phyloP scores from a whole-genome alignment of 495 filamentous ascomycete species.

The Penicillium daleae region DNA sequence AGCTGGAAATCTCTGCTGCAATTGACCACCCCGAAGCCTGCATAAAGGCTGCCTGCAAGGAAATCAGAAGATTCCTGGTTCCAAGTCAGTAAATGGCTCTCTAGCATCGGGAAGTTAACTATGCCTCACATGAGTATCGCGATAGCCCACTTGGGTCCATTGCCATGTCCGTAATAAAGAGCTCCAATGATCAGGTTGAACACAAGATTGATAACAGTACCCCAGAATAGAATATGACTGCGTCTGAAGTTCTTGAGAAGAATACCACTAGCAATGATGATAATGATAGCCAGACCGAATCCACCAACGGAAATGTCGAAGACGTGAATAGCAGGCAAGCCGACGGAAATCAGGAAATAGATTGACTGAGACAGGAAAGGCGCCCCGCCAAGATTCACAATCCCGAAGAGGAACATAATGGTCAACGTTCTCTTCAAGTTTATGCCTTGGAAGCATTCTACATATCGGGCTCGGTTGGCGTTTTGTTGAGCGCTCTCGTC shows the following conservation, averaged over 20 bases:
- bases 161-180: constrained; percentile 14
- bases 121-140: constrained; percentile 23
- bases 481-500: constrained; percentile 23
- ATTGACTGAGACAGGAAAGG: constrained; percentile 31
- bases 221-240: constrained; percentile 13
- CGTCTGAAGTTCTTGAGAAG: constrained; percentile 13
- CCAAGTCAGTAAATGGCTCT: not conserved
- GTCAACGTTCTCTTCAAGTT: constrained; percentile 34
- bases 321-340: constrained; percentile 21
- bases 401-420: constrained; percentile 30
- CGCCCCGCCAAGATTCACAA: constrained; percentile 24
- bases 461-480: constrained; percentile 17
- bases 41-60: constrained; percentile 15
- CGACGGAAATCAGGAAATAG: constrained; percentile 35
- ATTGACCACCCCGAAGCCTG: constrained; percentile 22
- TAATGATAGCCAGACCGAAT: constrained; percentile 30
- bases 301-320: constrained; percentile 31
- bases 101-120: not conserved
- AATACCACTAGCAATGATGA: constrained; percentile 18
- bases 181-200: constrained; percentile 19
- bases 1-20: constrained; percentile 21
- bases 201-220: constrained; percentile 14
- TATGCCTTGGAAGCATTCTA: constrained; percentile 27
- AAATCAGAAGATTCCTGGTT: constrained; percentile 22
- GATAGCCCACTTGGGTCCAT: constrained; percentile 21